Percentiles rank a stretch among this genome's conserved stretches.
Conservation (phyloP, 306 rosid species). For the Oxytropis ochrocephala region DNA sequence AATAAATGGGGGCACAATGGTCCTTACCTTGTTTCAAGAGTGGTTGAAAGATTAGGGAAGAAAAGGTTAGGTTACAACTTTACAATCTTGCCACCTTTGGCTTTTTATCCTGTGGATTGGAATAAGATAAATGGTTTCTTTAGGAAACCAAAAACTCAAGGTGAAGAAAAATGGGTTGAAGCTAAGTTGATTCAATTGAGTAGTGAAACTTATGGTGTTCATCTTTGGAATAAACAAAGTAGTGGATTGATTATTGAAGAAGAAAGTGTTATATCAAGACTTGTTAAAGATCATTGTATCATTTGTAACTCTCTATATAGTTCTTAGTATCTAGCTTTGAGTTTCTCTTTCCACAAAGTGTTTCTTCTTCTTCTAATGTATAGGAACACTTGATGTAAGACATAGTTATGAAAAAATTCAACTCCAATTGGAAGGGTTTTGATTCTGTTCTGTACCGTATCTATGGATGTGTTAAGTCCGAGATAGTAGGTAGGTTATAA, state of each 20-base stretch:
- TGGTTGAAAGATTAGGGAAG: constrained; percentile 34
- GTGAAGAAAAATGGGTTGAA: constrained; percentile 45
- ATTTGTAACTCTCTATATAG: constrained; percentile 32
- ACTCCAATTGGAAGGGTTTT: neutral
- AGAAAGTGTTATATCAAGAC: constrained; percentile 55
- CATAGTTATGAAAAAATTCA: constrained; percentile 2
- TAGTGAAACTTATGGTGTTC: constrained; percentile 50
- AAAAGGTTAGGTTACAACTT: constrained; percentile 29
- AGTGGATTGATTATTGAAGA: constrained; percentile 46
- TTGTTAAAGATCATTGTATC: constrained; percentile 46
- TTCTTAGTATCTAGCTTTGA: constrained; percentile 9
- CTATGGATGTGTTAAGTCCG: no score
- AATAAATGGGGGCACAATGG: constrained; percentile 85
- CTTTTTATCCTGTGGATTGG: constrained; percentile 74
- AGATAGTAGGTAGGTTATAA: no score
- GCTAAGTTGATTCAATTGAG: constrained; percentile 45
- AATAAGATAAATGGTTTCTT: constrained; percentile 40
- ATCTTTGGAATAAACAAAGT: constrained; percentile 76
- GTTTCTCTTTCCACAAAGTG: neutral
- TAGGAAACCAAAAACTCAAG: constrained; percentile 29
- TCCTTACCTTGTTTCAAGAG: constrained; percentile 80
- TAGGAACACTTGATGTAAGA: constrained; percentile 15
- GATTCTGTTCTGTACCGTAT: no score
- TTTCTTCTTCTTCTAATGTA: neutral
- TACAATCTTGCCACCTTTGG: constrained; percentile 42